Percentiles rank a stretch among this genome's conserved stretches.
Evolutionary conservation across 73 alveolate species (phyloP).

Genomic region (Paramecium biaurelia): DNA sequence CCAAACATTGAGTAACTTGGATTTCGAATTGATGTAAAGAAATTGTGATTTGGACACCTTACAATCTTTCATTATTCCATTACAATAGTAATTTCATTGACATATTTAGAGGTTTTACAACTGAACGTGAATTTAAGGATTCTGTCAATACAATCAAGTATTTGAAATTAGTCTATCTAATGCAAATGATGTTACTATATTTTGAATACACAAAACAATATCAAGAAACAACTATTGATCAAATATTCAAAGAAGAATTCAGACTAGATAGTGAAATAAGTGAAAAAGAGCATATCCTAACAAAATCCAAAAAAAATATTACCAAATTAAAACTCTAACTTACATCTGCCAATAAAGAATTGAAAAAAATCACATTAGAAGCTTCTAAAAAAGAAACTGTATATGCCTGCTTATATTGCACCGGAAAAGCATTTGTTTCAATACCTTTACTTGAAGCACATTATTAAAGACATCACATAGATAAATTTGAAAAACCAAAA

Average conservation of each 20-base stretch:
- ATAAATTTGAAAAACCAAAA: conserved; percentile 30
- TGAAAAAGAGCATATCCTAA: neutral
- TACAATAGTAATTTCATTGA: neutral
- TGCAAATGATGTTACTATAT: conserved; percentile 16
- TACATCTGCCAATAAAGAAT: neutral
- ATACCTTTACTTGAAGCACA: conserved; percentile 29
- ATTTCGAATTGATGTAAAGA: neutral
- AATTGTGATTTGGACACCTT: neutral
- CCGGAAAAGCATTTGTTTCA: neutral
- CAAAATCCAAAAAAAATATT: neutral
- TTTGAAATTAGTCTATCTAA: neutral
- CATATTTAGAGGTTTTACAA: neutral
- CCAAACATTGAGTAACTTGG: neutral
- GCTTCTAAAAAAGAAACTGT: neutral
- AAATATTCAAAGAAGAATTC: neutral
- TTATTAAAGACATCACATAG: conserved; percentile 38
- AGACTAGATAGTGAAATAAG: neutral
- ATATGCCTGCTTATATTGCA: conserved; percentile 28
- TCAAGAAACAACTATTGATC: neutral
- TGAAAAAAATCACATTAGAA: conserved; percentile 1
- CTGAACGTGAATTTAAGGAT: neutral
- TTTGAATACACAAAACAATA: conserved; percentile 43
- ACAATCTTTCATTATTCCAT: conserved; percentile 30
- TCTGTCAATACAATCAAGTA: neutral
- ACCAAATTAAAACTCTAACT: neutral